Percentiles rank a stretch among this genome's conserved stretches.
Conservation (phyloP, 2,329 filamentous ascomycete genomes). For the Fusarium fracticaudum region DNA sequence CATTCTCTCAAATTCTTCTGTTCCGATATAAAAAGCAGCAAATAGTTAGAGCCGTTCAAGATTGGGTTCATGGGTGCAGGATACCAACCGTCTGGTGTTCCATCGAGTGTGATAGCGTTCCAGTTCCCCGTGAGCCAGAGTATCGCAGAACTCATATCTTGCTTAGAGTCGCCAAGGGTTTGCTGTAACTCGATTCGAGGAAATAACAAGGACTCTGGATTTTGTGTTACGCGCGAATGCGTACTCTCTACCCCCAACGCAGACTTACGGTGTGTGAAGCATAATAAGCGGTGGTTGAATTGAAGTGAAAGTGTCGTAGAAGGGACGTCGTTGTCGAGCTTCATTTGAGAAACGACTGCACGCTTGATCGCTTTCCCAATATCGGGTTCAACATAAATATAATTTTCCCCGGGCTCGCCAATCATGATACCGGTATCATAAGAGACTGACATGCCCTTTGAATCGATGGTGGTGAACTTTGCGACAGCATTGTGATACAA, state of each 20-base stretch:
- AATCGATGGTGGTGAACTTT: neutral
- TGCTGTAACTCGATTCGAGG: neutral
- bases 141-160: neutral
- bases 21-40: neutral
- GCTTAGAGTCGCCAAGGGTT: neutral
- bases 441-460: neutral
- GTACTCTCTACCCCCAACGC: neutral
- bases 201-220: neutral
- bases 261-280: neutral
- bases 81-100: neutral
- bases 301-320: neutral
- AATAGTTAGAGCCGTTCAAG: neutral
- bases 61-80: too few species aligned
- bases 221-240: neutral
- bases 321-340: fast-evolving
- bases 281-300: neutral
- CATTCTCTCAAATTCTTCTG: neutral
- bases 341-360: neutral
- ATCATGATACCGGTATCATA: neutral
- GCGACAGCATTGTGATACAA: neutral
- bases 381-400: neutral
- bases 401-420: neutral
- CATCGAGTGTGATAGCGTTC: neutral
- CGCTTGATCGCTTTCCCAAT: neutral
- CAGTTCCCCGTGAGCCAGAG: neutral